Evolutionary conservation across 345 rosid genomes (phyloP), one percentile per base, ranked within the genome.

Genomic region (Populus deltoides): DNA sequence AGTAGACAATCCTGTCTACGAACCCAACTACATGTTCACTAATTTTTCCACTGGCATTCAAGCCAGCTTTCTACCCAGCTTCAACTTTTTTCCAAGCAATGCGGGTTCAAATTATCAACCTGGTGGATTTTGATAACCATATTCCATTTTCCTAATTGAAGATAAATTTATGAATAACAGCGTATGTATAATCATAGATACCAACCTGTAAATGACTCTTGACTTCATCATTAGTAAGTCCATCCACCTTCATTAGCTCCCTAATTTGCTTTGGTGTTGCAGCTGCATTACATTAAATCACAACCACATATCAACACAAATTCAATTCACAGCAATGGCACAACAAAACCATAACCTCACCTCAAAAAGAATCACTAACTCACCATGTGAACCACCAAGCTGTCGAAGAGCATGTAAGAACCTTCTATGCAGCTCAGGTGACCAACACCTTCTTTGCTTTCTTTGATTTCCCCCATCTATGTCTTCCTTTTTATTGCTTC

Each of bases 161-260:
- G 31, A 24, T 16, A 17, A 38, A 11, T 35, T 36, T 20, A 22
- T 31, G 6, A 68, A 38, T 22, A 35, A 9, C 71, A 36, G 71
- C 8, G 3, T 7, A 8, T 55, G 61, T n/a, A 8, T 20, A 45
- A 59, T 29, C 35, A n/a, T 18, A 39, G 51, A 27, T 47, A 75
- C 55, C 17, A 53, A 94, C 99, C 99, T 95, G 99, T 81, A 95
- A 88, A 92, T 95, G 99, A 88, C 99, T 95, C 84, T 95, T 95
- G 33, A 95, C 99, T 92, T 95, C 99, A 79, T 93, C 99, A 36
- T 93, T 95, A 17, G 97, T 91, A 29, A 95, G 90, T 66, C 98
- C 98, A 81, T 95, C 99, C 24, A 95, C 98, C 81, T 93, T 93
- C 99, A 95, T 95, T 72, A 88, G 84, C 86, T 95, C 99, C 82